Base-by-base conservation (phyloP, 805 yeast genomes). In the Zygosaccharomyces rouxii region DNA sequence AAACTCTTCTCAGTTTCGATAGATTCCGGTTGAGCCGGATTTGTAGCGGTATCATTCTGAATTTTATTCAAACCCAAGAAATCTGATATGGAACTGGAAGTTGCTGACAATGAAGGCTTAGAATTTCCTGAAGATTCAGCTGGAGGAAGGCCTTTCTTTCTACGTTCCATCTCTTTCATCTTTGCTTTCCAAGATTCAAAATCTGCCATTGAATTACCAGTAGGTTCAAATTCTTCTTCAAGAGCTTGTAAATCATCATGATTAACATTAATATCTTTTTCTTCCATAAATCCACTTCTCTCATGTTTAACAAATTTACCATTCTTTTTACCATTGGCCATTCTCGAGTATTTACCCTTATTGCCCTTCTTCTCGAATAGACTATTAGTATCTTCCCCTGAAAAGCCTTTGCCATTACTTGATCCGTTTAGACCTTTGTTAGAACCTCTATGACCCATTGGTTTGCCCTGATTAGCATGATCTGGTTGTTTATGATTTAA, bases 181-280 rank as follows among this genome's bases (percentile, higher is more conserved):
- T 63, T 65, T 2, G 69, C 65, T 51, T 65, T 72, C 70, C 71
- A 71, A 26, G 63, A 55, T 52, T 72, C 77, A 52, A 72, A 72
- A 52, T 71, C 76, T 9, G 62, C 63, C 57, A 66, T 63, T 23
- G 68, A 55, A 48, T 67, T 64, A n/a, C 71, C 71, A 2, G 65
- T 59, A 7, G 66, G 58, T 35, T 58, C 60, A 23, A 67, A 60
- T 37, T 61, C 64, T 29, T 58, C 62, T 50, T 67, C 71, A 26
- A 66, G 51, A 16, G 63, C 66, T 42, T 64, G 49, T 25, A 59
- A 54, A 26, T 70, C 73, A 9, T 66, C 68, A 21, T 64, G 68
- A 5, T 59, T 63, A 7, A 57, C 64, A 16, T 62, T 50, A 11
- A 54, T 48, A 31, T 58, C 64, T 37, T 67, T 58, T 29, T 60